Evolutionary conservation across 106 monocot species (phyloP), one percentile per base, ranked within the genome.

Genomic region (Acorus gramineus): DNA sequence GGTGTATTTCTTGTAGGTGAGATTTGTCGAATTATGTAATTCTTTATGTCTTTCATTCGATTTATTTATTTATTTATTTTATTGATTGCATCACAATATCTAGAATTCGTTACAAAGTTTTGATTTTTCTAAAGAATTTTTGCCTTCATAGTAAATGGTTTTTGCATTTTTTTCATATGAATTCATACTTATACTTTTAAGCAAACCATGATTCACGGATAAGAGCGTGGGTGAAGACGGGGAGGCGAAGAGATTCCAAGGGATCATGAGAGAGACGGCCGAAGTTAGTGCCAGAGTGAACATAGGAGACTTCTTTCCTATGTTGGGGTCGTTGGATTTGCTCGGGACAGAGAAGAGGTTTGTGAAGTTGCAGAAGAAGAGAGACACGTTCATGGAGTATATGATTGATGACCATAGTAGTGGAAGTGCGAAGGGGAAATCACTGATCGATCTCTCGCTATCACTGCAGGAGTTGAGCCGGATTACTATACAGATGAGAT

Each of bases 401-500:
- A 49, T 78, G 49, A 64, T 82, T 46, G 78, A 82, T 10, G 74
- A 77, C 52, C 61, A 57, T 8, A 56, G 64, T 47, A 64, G 52
- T 50, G 45, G 4, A 14, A 14, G 53, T 12, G 50, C 68, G 59
- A 49, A 53, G 11, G 52, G 51, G 44, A 79, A 44, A 47, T 65
- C 54, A 2, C 64, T 76, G 42, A 59, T 84, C 4, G 76, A 73
- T 14, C 70, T 64, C 2, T 4, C 80, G 73, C 49, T 80, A 11
- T 53, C 55, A 11, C 45, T 75, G 46, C 78, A 76, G 61, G 61
- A 61, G 10, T 47, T 0, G 76, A 74, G 8, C 70, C 70, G 6
- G 62, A 73, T 0, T 63, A 66, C 44, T 79, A 82, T 76, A 82
- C 74, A 7, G 77, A 86, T 12, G 64, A 67, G 3, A 10, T 80